phyloP scores from a whole-genome alignment of 2,329 filamentous ascomycete genomes.

The Clonostachys solani region DNA sequence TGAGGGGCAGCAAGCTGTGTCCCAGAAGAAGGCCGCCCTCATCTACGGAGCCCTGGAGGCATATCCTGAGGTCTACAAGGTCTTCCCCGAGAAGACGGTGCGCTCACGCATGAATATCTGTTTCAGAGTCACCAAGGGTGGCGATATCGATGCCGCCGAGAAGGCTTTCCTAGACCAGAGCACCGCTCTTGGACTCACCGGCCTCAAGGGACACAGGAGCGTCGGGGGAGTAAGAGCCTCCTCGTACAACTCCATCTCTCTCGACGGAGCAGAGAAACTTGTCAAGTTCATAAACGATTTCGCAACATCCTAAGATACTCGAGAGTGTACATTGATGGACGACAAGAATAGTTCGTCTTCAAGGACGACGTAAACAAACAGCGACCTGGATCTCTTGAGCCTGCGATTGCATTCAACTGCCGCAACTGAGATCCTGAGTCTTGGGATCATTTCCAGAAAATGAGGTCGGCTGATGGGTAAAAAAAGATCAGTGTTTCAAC shows the following conservation, averaged over 20 bases:
- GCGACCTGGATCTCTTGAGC: too few relatives aligned
- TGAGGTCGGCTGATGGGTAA: too few relatives aligned
- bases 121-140: conserved; percentile 65
- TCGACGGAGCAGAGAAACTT: conserved; percentile 64
- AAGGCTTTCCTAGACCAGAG: conserved; percentile 75
- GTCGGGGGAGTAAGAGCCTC: conserved; percentile 82
- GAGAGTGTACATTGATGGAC: too few relatives aligned
- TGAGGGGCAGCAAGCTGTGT: conserved; percentile 68
- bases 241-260: conserved; percentile 83
- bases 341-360: too few relatives aligned
- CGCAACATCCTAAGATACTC: conserved; percentile 24
- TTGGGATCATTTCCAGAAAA: too few relatives aligned
- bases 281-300: conserved; percentile 57
- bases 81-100: conserved; percentile 71
- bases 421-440: too few relatives aligned
- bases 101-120: conserved; percentile 95
- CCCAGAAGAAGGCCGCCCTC: conserved; percentile 68
- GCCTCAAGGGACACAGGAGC: conserved; percentile 83
- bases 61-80: conserved; percentile 65
- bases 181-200: conserved; percentile 64
- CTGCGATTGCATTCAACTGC: too few relatives aligned
- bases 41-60: conserved; percentile 78
- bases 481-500: too few relatives aligned
- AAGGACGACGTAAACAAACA: too few relatives aligned
- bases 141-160: conserved; percentile 65